Evolutionary conservation across 1,139 yeast species (phyloP), one percentile per base, ranked within the genome.

Genomic region (Insectozyma bohioensis): DNA sequence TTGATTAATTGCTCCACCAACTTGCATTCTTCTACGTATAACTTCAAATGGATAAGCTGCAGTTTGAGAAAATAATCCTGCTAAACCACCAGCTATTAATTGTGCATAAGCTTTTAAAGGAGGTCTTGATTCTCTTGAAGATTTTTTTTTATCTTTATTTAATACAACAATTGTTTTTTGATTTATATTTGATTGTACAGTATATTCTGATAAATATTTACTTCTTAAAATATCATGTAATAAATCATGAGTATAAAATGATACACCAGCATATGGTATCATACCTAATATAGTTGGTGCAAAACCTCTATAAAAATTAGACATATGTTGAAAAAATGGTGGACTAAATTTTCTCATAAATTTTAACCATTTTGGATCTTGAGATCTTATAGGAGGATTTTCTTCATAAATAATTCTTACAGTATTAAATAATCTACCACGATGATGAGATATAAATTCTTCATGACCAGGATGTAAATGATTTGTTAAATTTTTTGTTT

Each of bases 1-100:
- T 42, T 78, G 75, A 43, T 78, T 75, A 15, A 76, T 67, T 3
- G 84, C 85, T 6, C 95, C 95, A 26, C 95, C 88, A 12, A 94
- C 98, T 61, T 94, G 99, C 87, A 94, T 83, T 51, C 98, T 72
- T 56, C 99, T 73, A 49, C 99, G 73, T 17, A 92, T 78, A 26
- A 92, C 96, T 60, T 94, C 99, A 46, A 94, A 84, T 1, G 99
- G 99, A 52, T 94, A 94, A 2, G 96, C 92, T 0, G 97, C 95
- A 0, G 97, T 88, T 60, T 94, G 99, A 1, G 97, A 87, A 33
- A 79, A 74, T 81, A 92, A 77, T 12, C 98, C 99, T 1, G 97
- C 95, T 7, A 86, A 52, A 1, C 97, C 99, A 36, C 99, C 99
- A 3, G 98, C 96, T 2, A 78, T 55, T 32, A 94, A 67, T 61